Evolutionary conservation across 2,329 filamentous ascomycete genomes (phyloP).

Genomic region (Fusarium veterinarium): DNA sequence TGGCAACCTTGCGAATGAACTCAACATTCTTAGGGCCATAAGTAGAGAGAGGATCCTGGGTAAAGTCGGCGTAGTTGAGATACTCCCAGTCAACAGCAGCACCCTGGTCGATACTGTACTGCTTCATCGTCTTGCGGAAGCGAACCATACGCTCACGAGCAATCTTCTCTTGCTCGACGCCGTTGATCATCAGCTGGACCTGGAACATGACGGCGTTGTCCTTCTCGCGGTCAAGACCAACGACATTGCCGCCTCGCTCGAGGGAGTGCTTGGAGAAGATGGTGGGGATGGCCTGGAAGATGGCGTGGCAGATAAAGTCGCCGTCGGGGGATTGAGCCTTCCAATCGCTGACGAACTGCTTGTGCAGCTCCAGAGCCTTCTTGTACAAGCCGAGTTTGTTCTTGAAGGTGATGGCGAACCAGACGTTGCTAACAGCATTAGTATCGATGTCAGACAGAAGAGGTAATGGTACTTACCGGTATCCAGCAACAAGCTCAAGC

Average conservation of each 20-base stretch:
- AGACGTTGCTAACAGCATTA: not conserved
- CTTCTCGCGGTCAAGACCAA: slow-evolving; percentile 10
- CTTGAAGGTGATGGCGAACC: slow-evolving; percentile 20
- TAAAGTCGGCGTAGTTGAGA: slow-evolving; percentile 21
- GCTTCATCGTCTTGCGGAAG: slow-evolving; percentile 4
- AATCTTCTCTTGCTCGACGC: slow-evolving; percentile 11
- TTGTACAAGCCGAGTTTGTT: slow-evolving; percentile 8
- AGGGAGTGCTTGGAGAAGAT: slow-evolving; percentile 15
- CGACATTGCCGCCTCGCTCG: slow-evolving; percentile 7
- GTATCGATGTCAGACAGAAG: accelerated
- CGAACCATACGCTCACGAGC: slow-evolving; percentile 15
- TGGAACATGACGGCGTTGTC: slow-evolving; percentile 18
- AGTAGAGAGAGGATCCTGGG: slow-evolving; percentile 3
- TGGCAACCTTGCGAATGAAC: not conserved
- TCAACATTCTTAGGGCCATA: slow-evolving; percentile 5
- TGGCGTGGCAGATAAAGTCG: slow-evolving; percentile 14
- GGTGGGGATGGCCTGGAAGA: slow-evolving; percentile 17
- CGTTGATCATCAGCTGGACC: slow-evolving; percentile 11
- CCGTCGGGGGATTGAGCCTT: slow-evolving; percentile 3
- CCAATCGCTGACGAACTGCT: slow-evolving; percentile 14
- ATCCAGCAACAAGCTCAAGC: slow-evolving; percentile 14
- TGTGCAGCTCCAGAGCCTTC: slow-evolving; percentile 5
- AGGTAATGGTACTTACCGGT: not conserved
- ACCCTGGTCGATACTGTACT: not conserved
- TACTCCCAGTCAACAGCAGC: slow-evolving; percentile 16